Evolutionary conservation across 495 filamentous ascomycete genomes (phyloP).

Genomic region (Aspergillus steynii): DNA sequence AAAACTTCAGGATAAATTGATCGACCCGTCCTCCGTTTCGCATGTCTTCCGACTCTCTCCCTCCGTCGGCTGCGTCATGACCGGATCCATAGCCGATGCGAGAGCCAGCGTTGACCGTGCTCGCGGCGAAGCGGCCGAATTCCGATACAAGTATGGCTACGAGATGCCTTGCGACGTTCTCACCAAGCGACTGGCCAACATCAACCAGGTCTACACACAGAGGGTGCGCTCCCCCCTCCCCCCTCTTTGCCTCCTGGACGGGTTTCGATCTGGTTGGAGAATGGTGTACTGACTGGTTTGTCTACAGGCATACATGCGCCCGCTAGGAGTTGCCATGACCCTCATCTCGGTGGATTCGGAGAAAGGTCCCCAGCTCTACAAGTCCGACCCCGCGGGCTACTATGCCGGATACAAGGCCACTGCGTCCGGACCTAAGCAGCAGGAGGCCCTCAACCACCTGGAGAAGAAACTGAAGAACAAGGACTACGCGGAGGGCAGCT

Average conservation of each 20-base stretch:
- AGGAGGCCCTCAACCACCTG: constrained; percentile 94
- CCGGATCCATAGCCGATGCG: constrained; percentile 96
- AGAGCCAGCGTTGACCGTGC: constrained; percentile 88
- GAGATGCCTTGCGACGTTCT: constrained; percentile 99
- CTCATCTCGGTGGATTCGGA: constrained; percentile 92
- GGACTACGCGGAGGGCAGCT: constrained; percentile 86
- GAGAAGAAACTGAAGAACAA: constrained; percentile 99
- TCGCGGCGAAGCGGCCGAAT: constrained; percentile 93
- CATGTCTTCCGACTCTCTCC: constrained; percentile 97
- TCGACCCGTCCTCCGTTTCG: constrained; percentile 94
- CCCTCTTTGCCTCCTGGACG: neutral
- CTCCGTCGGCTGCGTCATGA: constrained; percentile 97
- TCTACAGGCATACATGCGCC: constrained; percentile 91
- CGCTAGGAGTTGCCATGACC: constrained; percentile 91
- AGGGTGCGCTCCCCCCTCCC: constrained; percentile 58
- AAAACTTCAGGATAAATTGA: constrained; percentile 82
- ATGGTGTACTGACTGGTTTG: constrained; percentile 13
- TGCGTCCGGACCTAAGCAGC: constrained; percentile 93
- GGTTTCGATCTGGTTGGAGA: neutral
- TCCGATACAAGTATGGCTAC: constrained; percentile 97
- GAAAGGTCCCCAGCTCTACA: constrained; percentile 94
- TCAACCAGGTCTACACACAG: constrained; percentile 99
- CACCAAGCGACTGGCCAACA: constrained; percentile 95
- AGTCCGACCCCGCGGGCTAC: constrained; percentile 97
- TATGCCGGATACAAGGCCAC: constrained; percentile 98